Evolutionary conservation across 108 stramenopile genomes (phyloP).

Genomic region (Pinguiococcus pyrenoidosus): DNA sequence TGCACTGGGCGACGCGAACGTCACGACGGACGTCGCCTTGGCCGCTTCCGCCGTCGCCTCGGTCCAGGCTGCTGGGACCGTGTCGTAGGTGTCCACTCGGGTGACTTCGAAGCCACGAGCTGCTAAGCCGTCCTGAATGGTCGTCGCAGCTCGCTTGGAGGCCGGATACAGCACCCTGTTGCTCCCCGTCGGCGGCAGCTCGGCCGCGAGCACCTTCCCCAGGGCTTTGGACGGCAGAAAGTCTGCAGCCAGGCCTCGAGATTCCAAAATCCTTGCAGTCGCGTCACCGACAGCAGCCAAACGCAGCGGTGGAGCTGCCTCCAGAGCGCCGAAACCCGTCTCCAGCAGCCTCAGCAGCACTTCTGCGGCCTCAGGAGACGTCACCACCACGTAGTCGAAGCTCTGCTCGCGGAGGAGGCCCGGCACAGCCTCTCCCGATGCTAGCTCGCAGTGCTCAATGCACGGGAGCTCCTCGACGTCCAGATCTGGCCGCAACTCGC

Average conservation of each 20-base stretch:
- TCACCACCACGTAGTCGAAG: constrained; percentile 1
- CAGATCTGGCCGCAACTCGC: neutral
- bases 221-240: neutral
- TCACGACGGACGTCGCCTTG: neutral
- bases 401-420: neutral
- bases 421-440: neutral
- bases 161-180: constrained; percentile 1
- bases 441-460: neutral
- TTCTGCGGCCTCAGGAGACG: neutral
- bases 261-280: neutral
- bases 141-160: neutral
- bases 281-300: constrained; percentile 2
- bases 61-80: neutral
- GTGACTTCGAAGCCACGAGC: neutral
- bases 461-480: neutral
- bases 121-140: neutral
- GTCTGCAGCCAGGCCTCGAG: neutral
- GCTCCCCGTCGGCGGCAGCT: neutral
- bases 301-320: neutral
- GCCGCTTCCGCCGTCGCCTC: neutral
- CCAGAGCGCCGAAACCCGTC: neutral
- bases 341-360: neutral
- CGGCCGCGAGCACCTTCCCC: neutral
- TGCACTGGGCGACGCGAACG: neutral
- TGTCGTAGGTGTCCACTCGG: neutral